Evolutionary conservation across 2,329 filamentous ascomycete species (phyloP), one percentile per base, ranked within the genome.

Genomic region (Clarireedia paspali): DNA sequence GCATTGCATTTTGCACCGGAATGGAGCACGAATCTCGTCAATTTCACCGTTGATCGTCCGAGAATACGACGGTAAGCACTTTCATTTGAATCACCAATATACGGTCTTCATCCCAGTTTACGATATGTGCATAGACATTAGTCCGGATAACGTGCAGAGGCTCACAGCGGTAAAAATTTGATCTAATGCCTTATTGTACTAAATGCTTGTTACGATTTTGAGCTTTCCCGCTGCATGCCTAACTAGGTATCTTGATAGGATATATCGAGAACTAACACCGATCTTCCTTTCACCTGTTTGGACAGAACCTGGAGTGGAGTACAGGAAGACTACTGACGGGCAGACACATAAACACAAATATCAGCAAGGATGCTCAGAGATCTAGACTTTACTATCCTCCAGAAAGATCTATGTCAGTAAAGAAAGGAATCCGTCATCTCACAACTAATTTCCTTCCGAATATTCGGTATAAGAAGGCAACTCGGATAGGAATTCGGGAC

Each of bases 41-140:
- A 23, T 53, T 39, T 30, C 39, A 38, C 24, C 15, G 17, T 40
- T 40, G 38, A 40, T 40, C 38, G 38, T 40, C 14, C 17, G 38
- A 53, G 36, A 53, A 53, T 48, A 20, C 44, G 36, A 47, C 51
- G 24, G 51, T 40, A 48, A 47, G 51, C 44, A 53, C 44, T 53
- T 12, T 48, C 47, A 39, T 40, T 4, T 14, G 44, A 53, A 5
- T 40, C 38, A 6, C 15, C 6, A 40, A n/a, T 40, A 40, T 6
- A 40, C 17, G 38, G 38, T 4, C 17, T 40, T 40, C 15, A 40
- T 10, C 17, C 38, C 3, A 40, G 38, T 40, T 40, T 40, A 14
- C 38, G 17, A 15, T 6, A 9, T 14, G 14, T n/a, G 6, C 38
- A 40, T 40, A 40, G 38, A 17, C 38, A 40, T 40, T 40, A 40